A percentile compares a stretch with the other conserved stretches of the same genome.
Evolutionary conservation across 2,329 filamentous ascomycete species (phyloP).

Genomic region (Blastomyces silverae): DNA sequence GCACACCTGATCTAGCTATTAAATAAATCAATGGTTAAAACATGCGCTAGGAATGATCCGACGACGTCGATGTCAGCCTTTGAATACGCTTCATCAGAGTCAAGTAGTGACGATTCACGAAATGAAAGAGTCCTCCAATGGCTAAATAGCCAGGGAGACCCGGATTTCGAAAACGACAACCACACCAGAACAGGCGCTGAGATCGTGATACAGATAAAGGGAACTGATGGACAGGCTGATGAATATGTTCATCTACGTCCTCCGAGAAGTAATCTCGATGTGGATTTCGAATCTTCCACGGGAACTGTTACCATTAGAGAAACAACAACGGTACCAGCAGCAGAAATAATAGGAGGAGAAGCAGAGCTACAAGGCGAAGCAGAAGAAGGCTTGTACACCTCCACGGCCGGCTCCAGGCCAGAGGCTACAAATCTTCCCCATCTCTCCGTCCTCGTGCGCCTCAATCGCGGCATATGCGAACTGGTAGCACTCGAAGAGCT

Average conservation of each 20-base stretch:
- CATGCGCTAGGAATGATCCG: neutral
- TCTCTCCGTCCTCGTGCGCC: slow-evolving; percentile 16
- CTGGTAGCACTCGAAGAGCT: slow-evolving; percentile 30
- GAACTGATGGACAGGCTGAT: neutral
- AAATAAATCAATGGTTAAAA: neutral
- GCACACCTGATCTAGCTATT: neutral
- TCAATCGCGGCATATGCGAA: slow-evolving; percentile 22
- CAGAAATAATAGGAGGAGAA: neutral
- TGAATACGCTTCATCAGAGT: neutral
- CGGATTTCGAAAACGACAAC: neutral
- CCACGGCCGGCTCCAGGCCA: no score
- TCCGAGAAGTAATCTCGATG: slow-evolving; percentile 8
- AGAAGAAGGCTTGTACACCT: neutral
- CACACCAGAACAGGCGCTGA: neutral
- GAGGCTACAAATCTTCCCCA: neutral
- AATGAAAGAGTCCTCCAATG: neutral
- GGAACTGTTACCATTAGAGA: slow-evolving; percentile 10
- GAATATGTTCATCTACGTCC: slow-evolving; percentile 6
- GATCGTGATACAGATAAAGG: slow-evolving; percentile 5
- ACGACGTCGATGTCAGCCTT: neutral
- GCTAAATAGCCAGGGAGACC: neutral
- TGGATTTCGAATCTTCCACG: slow-evolving; percentile 8
- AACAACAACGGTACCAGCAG: slow-evolving; percentile 2
- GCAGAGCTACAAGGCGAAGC: neutral
- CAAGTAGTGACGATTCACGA: neutral